Evolutionary conservation across 345 rosid species (phyloP).

Genomic region (Lepidium didymum): DNA sequence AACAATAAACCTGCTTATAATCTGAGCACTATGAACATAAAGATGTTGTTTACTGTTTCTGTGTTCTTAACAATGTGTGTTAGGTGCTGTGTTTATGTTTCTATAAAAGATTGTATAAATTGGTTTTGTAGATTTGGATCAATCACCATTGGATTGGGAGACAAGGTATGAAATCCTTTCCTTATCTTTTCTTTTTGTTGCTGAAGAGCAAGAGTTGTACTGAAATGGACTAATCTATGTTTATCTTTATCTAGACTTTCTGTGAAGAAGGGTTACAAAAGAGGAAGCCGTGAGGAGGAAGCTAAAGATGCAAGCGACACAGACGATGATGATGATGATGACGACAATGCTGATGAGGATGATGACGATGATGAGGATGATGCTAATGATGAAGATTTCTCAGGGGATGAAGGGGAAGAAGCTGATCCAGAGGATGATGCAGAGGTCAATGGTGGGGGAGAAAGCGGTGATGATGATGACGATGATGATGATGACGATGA

Average conservation of each 20-base stretch:
- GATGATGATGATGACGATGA: constrained; percentile 34
- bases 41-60: too few relatives aligned
- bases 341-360: neutral
- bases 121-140: constrained; percentile 36
- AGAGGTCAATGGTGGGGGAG: constrained; percentile 48
- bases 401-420: constrained; percentile 47
- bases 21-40: too few relatives aligned
- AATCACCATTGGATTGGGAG: constrained; percentile 59
- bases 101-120: neutral
- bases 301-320: constrained; percentile 49
- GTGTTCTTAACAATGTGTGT: neutral
- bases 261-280: constrained; percentile 35
- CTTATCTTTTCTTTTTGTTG: neutral
- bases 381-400: constrained; percentile 50
- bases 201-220: neutral
- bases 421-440: constrained; percentile 58
- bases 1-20: too few relatives aligned
- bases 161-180: constrained; percentile 51
- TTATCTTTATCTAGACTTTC: constrained; percentile 32
- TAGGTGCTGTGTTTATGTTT: neutral
- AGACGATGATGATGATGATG: constrained; percentile 40
- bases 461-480: constrained; percentile 44
- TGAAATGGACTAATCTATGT: neutral
- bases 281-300: constrained; percentile 32
- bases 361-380: constrained; percentile 38